Conservation (phyloP, 495 filamentous ascomycete genomes). For the Aspergillus cavernicola region DNA sequence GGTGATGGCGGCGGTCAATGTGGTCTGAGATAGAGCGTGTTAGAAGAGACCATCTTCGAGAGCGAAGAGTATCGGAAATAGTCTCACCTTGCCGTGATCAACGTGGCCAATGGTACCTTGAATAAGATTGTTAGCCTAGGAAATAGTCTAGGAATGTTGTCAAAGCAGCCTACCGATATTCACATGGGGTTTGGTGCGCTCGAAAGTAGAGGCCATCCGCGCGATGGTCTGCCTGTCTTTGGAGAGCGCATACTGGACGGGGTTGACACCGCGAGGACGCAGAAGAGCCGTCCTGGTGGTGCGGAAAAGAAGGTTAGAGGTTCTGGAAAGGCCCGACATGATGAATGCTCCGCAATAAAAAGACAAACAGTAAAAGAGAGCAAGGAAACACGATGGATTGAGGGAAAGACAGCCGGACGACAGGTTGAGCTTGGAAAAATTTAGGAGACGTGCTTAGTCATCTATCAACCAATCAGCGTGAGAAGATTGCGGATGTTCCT, state of each 20-base stretch:
- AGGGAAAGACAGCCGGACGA: constrained; percentile 20
- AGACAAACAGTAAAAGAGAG: constrained; percentile 32
- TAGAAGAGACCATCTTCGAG: constrained; percentile 19
- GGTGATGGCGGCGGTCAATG: constrained; percentile 95
- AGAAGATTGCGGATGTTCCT: constrained; percentile 35
- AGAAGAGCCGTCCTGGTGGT: constrained; percentile 60
- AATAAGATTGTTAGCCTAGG: too few relatives aligned
- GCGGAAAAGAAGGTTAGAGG: constrained; percentile 65
- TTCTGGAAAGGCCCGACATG: constrained; percentile 64
- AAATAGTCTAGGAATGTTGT: too few relatives aligned
- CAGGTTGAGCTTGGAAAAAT: constrained; percentile 33
- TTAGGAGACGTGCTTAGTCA: constrained; percentile 44
- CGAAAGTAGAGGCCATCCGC: constrained; percentile 74
- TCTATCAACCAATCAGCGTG: constrained; percentile 31
- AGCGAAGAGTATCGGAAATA: constrained; percentile 13
- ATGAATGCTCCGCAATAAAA: constrained; percentile 38
- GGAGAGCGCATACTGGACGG: constrained; percentile 65
- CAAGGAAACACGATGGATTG: constrained; percentile 34
- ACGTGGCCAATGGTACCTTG: constrained; percentile 98
- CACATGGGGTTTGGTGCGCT: constrained; percentile 93
- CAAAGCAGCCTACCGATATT: constrained; percentile 72
- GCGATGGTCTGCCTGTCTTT: constrained; percentile 63
- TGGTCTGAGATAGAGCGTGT: constrained; percentile 64
- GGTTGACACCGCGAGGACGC: constrained; percentile 59
- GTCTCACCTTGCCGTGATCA: constrained; percentile 92